A percentile compares a stretch with the other conserved stretches of the same genome.
These are phyloP conservation scores for Straminergon stramineum DNA, from an alignment of 225 moss, liverwort and hornwort genomes.

Conservation along the genomic window DNA sequence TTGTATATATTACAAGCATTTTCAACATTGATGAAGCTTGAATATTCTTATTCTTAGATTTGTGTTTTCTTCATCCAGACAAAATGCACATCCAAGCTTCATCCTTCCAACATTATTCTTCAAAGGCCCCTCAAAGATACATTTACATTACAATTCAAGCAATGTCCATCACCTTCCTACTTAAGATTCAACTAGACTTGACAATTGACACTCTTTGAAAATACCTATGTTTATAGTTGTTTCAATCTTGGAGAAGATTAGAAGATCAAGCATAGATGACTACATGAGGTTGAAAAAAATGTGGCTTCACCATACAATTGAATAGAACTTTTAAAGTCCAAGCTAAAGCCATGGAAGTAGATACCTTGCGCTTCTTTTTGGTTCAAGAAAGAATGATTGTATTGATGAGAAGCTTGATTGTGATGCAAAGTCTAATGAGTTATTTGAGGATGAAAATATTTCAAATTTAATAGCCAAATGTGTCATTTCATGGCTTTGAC, in stretches of 20 bases:
- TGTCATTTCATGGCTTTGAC: not conserved
- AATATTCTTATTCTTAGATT: not conserved
- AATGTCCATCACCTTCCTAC: not conserved
- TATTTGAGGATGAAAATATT: not conserved
- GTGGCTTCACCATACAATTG: rapidly evolving
- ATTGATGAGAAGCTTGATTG: not conserved
- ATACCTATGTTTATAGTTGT: rapidly evolving
- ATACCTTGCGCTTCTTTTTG: not conserved
- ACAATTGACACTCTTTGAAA: not conserved
- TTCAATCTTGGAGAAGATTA: not conserved
- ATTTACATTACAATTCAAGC: not conserved
- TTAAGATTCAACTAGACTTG: not conserved
- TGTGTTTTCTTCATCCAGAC: not conserved
- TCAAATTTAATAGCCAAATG: not conserved
- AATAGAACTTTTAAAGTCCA: not conserved
- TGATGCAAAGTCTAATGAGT: not conserved
- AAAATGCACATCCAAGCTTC: not conserved
- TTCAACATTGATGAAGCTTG: not conserved
- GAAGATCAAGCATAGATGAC: rapidly evolving
- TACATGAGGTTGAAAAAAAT: not conserved
- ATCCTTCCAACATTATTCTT: not conserved
- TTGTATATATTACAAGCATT: not conserved
- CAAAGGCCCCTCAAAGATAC: rapidly evolving
- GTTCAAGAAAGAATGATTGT: not conserved
- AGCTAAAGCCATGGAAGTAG: rapidly evolving